These are phyloP conservation scores for Chlorella sp. DNA, from an alignment of 139 green algal species.

Conservation along the genomic window DNA sequence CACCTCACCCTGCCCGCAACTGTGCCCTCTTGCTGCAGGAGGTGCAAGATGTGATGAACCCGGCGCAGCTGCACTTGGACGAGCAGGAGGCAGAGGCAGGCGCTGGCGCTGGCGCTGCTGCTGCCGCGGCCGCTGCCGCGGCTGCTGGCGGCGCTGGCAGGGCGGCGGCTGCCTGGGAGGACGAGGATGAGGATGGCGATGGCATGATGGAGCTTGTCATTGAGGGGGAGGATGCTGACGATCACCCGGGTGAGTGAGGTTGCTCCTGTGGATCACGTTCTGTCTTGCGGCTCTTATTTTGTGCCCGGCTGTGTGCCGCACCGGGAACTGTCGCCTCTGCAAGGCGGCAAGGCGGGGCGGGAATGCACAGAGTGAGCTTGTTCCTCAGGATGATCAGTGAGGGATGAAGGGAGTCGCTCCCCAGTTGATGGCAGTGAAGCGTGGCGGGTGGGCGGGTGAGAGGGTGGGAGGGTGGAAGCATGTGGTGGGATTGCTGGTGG, in stretches of 20 bases:
- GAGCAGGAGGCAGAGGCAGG: background rate
- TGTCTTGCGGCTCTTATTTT: too few species aligned
- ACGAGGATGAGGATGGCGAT: background rate
- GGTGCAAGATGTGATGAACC: constrained; percentile 27
- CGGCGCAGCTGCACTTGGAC: constrained; percentile 10
- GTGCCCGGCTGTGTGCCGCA: too few species aligned
- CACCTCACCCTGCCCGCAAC: background rate
- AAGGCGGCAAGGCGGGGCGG: too few species aligned
- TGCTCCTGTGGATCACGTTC: too few species aligned
- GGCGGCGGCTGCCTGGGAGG: background rate
- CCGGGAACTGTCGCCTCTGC: too few species aligned
- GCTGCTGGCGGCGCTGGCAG: background rate
- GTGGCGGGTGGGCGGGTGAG: too few species aligned
- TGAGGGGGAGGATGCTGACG: background rate
- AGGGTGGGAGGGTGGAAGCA: too few species aligned
- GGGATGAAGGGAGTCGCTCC: too few species aligned
- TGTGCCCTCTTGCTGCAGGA: background rate
- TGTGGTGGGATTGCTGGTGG: too few species aligned
- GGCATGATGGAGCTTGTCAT: background rate
- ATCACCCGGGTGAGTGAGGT: background rate
- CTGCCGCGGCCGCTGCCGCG: background rate
- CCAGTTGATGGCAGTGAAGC: too few species aligned
- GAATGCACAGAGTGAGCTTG: too few species aligned
- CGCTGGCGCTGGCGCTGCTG: background rate
- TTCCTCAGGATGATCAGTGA: too few species aligned